Percentiles rank a stretch among this genome's conserved stretches.
Conservation (phyloP, 2,329 filamentous ascomycete species). For the Chaetomiaceae sp. region DNA sequence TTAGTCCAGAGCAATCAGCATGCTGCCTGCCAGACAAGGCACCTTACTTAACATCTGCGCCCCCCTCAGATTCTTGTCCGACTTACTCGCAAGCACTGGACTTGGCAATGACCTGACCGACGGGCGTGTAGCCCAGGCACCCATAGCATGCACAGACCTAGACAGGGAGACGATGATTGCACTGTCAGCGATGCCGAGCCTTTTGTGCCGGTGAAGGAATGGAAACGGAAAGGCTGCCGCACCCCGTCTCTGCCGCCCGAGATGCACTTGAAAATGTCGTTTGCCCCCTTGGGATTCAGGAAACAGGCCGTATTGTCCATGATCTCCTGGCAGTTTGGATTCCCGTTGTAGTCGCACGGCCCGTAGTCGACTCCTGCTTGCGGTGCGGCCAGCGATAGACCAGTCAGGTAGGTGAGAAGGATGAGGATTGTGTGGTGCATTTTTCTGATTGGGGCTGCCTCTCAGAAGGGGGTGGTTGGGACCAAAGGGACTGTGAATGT, state of each 20-base stretch:
- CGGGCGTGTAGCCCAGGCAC: conserved; percentile 14
- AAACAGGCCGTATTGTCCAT: conserved; percentile 24
- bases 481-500: too few relatives aligned
- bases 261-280: conserved; percentile 19
- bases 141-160: conserved; percentile 21
- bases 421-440: neutral
- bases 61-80: too few relatives aligned
- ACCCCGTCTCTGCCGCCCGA: conserved; percentile 16
- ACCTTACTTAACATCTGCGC: too few relatives aligned
- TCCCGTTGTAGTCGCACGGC: conserved; percentile 19
- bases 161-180: too few relatives aligned
- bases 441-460: too few relatives aligned
- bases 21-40: too few relatives aligned
- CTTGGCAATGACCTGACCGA: conserved; percentile 13
- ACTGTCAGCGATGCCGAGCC: neutral
- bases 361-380: conserved; percentile 15
- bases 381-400: neutral
- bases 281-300: conserved; percentile 12
- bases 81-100: conserved; percentile 20
- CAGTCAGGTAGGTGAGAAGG: neutral
- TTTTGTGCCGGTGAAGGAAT: too few relatives aligned
- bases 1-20: too few relatives aligned
- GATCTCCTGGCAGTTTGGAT: conserved; percentile 18
- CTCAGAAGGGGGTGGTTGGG: too few relatives aligned
- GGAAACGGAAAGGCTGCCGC: neutral